Conservation (phyloP, 768 basidiomycete species). For the Leccinum variicolor region DNA sequence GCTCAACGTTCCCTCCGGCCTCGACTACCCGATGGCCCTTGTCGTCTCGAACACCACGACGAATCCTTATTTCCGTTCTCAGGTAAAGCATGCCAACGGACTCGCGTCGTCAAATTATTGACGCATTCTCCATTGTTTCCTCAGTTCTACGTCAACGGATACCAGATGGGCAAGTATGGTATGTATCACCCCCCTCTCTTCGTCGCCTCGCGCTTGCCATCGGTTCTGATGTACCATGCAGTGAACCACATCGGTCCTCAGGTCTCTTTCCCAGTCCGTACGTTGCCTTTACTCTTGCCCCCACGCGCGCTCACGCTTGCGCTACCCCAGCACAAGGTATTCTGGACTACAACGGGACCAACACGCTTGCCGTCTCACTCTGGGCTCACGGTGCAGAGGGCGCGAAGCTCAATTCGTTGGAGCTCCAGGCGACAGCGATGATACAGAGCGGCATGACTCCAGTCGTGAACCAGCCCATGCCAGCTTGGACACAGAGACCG, state of each 20-base stretch:
- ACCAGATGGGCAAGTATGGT: slow-evolving; percentile 28
- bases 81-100: slow-evolving; percentile 8
- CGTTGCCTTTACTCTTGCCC: not conserved
- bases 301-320: slow-evolving; percentile 7
- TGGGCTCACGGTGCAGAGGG: slow-evolving; percentile 43
- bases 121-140: not conserved
- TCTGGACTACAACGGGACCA: slow-evolving; percentile 43
- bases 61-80: slow-evolving; percentile 41
- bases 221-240: slow-evolving; percentile 1
- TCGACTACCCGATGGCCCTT: slow-evolving; percentile 48
- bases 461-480: slow-evolving; percentile 29
- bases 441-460: slow-evolving; percentile 22
- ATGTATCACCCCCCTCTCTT: not conserved
- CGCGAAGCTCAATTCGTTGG: slow-evolving; percentile 39
- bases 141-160: slow-evolving; percentile 27
- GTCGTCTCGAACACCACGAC: slow-evolving; percentile 42
- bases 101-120: not conserved
- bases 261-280: slow-evolving; percentile 25
- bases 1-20: slow-evolving; percentile 40
- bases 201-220: too few relatives aligned
- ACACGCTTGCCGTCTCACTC: slow-evolving; percentile 47
- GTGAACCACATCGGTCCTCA: slow-evolving; percentile 27
- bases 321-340: slow-evolving; percentile 43
- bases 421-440: slow-evolving; percentile 35
- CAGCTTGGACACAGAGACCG: slow-evolving; percentile 18